These are phyloP conservation scores for Backusella westeae DNA, from an alignment of 192 early-diverging fungal genomes.

Conservation along the genomic window DNA sequence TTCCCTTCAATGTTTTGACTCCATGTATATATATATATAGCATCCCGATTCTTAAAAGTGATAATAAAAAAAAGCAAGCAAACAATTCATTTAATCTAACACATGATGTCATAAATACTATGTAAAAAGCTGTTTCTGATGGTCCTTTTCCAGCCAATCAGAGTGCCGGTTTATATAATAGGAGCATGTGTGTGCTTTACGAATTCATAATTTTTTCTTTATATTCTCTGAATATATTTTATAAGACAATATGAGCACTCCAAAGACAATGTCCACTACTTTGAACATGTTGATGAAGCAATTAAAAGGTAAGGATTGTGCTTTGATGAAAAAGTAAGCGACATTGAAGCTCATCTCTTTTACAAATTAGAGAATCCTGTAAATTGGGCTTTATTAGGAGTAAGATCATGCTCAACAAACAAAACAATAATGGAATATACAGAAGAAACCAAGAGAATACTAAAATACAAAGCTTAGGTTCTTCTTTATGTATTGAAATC, in stretches of 20 bases:
- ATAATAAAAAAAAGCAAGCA: background rate
- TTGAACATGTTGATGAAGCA: constrained; percentile 1
- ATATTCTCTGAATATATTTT: background rate
- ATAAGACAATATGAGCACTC: background rate
- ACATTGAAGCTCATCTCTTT: background rate
- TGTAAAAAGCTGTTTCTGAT: background rate
- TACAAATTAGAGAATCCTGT: constrained; percentile 51
- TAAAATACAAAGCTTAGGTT: constrained; percentile 3
- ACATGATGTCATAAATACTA: background rate
- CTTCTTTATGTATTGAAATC: constrained; percentile 52
- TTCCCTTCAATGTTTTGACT: background rate
- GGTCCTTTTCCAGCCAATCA: background rate
- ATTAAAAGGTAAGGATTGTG: background rate
- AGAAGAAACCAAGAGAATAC: background rate
- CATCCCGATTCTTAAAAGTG: background rate
- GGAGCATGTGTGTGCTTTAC: background rate
- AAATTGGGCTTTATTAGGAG: constrained; percentile 62
- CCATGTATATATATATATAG: background rate
- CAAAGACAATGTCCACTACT: background rate
- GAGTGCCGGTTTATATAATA: background rate
- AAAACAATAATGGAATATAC: background rate
- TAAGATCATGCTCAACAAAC: constrained; percentile 8
- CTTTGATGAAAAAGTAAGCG: background rate
- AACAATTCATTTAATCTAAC: background rate
- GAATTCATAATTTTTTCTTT: background rate